Evolutionary conservation across 2,329 filamentous ascomycete species (phyloP), one percentile per base, ranked within the genome.

Genomic region (Fusarium keratoplasticum): DNA sequence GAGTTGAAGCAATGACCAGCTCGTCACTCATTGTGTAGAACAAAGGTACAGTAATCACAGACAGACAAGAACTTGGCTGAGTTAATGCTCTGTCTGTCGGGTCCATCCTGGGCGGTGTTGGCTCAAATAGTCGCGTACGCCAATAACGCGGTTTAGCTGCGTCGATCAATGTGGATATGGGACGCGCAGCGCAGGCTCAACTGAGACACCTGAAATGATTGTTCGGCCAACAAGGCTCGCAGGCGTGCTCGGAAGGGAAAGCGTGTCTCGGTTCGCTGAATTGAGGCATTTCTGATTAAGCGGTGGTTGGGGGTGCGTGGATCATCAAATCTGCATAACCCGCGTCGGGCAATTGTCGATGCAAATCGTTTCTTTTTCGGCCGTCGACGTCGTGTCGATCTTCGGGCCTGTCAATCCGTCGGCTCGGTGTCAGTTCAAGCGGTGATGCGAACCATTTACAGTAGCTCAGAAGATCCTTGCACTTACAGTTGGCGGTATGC

Each of bases 1-100:
- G 76, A 44, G 79, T 77, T 14, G 77, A 77, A 47, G 78, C 71
- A 16, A 79, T 69, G 25, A 82, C 69, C 9, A 79, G 29, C 16
- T 65, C 50, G 22, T 76, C 58, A n/a, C 47, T 70, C 75, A 75
- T 76, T 35, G 20, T 40, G n/a, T 20, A 18, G 14, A 14, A 52
- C 18, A 22, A 10, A 31, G 25, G 36, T 14, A 22, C 55, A 44
- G 42, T 47, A 47, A 47, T 54, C n/a, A 25, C 18, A 22, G 22
- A 44, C 33, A 58, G 22, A 61, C 36, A 44, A 44, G 22, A 13
- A 25, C 40, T 70, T 31, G 71, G 38, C 57, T 47, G 27, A 27
- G 27, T 22, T 40, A 36, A 61, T 50, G 44, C 22, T 47, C 38
- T 47, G 38, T 47, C 38, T 47, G 38, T 10, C 22, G 42, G 54